A percentile compares a stretch with the other conserved stretches of the same genome.
Conservation (phyloP, 2,329 filamentous ascomycete species). For the Aspergillus tubingensis region DNA sequence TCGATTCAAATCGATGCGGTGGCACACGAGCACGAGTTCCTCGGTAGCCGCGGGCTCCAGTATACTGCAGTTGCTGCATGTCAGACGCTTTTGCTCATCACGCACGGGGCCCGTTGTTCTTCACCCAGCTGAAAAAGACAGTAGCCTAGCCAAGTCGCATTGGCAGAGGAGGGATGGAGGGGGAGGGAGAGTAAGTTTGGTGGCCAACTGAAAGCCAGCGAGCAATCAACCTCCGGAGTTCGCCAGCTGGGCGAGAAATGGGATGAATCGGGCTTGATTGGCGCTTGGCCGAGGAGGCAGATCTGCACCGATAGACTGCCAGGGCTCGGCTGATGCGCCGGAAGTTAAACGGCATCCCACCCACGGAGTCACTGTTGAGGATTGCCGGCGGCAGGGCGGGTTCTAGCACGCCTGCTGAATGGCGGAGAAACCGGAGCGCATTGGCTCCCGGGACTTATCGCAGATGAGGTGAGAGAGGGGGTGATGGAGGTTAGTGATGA, state of each 20-base stretch:
- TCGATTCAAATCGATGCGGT: background rate
- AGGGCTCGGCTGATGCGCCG: constrained; percentile 9
- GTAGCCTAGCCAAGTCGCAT: too few species aligned
- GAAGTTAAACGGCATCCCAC: constrained; percentile 7
- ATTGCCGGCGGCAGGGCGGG: background rate
- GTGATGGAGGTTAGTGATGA: background rate
- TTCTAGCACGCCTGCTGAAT: background rate
- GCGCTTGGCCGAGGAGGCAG: background rate
- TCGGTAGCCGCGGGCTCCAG: background rate
- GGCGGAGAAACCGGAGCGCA: constrained; percentile 7
- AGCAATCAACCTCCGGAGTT: background rate
- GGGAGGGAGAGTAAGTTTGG: too few species aligned
- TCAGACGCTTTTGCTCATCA: constrained; percentile 1
- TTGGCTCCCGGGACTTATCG: constrained; percentile 2
- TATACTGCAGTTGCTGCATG: background rate
- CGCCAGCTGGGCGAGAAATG: background rate
- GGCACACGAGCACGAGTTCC: background rate
- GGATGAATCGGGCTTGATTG: background rate
- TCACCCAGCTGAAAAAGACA: background rate
- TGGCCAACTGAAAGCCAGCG: background rate
- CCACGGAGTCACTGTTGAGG: background rate
- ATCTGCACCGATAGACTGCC: constrained; percentile 8
- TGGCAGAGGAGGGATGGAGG: background rate
- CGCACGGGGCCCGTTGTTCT: constrained; percentile 5
- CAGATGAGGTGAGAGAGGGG: background rate